These are phyloP conservation scores for Linnemannia exigua DNA, from an alignment of 192 early-diverging fungal species.

Conservation along the genomic window DNA sequence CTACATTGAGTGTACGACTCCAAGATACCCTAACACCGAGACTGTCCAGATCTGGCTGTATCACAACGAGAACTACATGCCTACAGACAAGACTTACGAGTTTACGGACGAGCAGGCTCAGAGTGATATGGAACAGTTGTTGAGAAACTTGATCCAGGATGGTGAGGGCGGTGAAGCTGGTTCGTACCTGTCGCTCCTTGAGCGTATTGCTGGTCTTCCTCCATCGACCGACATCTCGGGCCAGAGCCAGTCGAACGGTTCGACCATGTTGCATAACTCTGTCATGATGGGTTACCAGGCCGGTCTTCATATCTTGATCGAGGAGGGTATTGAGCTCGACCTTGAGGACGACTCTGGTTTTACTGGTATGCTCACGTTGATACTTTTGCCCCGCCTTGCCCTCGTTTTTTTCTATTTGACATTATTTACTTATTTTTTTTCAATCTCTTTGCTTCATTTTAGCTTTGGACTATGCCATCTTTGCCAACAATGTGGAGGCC, in stretches of 20 bases:
- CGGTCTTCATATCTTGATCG: constrained; percentile 44
- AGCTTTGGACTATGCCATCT: constrained; percentile 56
- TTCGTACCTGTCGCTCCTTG: constrained; percentile 42
- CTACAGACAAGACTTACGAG: constrained; percentile 52
- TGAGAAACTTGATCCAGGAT: constrained; percentile 45
- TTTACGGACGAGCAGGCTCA: constrained; percentile 54
- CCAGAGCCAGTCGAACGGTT: constrained; percentile 45
- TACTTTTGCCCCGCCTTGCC: background rate
- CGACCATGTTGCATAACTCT: constrained; percentile 52
- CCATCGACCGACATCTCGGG: constrained; percentile 51
- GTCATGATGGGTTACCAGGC: constrained; percentile 40
- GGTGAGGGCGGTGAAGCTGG: constrained; percentile 46
- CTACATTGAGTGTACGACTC: constrained; percentile 54
- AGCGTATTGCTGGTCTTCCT: constrained; percentile 45
- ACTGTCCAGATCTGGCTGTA: constrained; percentile 47
- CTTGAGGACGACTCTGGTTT: constrained; percentile 49
- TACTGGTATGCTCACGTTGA: constrained; percentile 28
- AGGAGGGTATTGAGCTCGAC: constrained; percentile 55
- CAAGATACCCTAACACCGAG: constrained; percentile 52
- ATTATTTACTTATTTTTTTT: background rate
- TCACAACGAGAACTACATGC: constrained; percentile 45
- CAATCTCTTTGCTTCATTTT: background rate
- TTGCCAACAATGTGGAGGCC: constrained; percentile 39
- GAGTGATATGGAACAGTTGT: constrained; percentile 53
- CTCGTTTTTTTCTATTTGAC: background rate